Percentiles rank a stretch among this genome's conserved stretches.
phyloP scores from a whole-genome alignment of 2,329 filamentous ascomycete species.

The Pseudopyrenochaeta lycopersici region DNA sequence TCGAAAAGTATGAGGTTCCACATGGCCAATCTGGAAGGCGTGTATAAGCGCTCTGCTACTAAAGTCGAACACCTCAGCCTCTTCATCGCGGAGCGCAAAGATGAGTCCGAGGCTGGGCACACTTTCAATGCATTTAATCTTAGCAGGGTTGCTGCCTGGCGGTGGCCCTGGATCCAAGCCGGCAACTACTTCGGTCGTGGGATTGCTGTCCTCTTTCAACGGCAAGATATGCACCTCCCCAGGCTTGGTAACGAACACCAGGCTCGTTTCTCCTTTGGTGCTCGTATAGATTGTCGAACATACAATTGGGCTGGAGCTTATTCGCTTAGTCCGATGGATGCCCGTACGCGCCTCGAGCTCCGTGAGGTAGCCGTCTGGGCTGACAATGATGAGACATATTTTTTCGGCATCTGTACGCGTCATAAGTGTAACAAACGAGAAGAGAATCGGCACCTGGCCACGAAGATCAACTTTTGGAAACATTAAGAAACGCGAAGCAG shows the following conservation, averaged over 20 bases:
- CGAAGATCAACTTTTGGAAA: slow-evolving; percentile 62
- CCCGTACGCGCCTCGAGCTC: slow-evolving; percentile 63
- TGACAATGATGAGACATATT: slow-evolving; percentile 66
- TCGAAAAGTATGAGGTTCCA: slow-evolving; percentile 68
- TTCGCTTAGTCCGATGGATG: slow-evolving; percentile 38
- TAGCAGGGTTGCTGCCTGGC: slow-evolving; percentile 50
- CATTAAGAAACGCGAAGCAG: slow-evolving; percentile 65
- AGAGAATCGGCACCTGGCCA: slow-evolving; percentile 71
- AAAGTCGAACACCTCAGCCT: slow-evolving; percentile 70
- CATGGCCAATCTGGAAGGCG: slow-evolving; percentile 67
- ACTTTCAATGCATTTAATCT: slow-evolving; percentile 66
- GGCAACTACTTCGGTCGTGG: slow-evolving; percentile 44
- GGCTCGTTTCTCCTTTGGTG: slow-evolving; percentile 34
- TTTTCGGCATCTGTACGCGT: slow-evolving; percentile 38
- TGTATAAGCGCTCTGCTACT: slow-evolving; percentile 65
- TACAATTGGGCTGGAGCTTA: slow-evolving; percentile 36
- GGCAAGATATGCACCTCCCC: slow-evolving; percentile 47
- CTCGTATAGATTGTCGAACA: slow-evolving; percentile 39
- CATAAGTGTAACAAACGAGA: slow-evolving; percentile 56
- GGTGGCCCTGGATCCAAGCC: slow-evolving; percentile 45
- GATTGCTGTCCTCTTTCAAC: slow-evolving; percentile 30
- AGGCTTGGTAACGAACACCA: slow-evolving; percentile 45
- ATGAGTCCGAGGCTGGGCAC: slow-evolving; percentile 68
- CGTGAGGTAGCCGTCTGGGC: slow-evolving; percentile 69
- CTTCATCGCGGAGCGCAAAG: slow-evolving; percentile 65